Percentiles rank a stretch among this genome's conserved stretches.
Evolutionary conservation across 106 monocot genomes (phyloP).

Genomic region (Dioscorea alata): DNA sequence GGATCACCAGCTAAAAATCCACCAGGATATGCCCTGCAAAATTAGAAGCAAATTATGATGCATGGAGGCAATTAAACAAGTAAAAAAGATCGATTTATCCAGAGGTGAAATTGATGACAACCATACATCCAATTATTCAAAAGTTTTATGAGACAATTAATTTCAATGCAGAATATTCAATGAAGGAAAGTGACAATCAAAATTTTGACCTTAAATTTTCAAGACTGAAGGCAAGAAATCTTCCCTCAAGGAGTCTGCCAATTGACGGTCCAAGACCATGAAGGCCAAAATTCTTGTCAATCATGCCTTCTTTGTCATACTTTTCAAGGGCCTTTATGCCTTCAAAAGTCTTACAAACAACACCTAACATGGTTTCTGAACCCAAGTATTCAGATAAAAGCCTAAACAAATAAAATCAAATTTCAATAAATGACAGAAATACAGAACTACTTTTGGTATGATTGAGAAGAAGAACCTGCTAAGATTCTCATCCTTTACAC

Average conservation of each 20-base stretch:
- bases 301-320: constrained; percentile 57
- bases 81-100: neutral
- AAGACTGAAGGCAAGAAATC: constrained; percentile 77
- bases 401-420: constrained; percentile 19
- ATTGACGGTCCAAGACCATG: constrained; percentile 63
- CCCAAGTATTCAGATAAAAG: constrained; percentile 80
- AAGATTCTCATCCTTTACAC: constrained; percentile 70
- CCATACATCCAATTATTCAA: too few relatives aligned
- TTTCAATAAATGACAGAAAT: neutral
- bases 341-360: constrained; percentile 87
- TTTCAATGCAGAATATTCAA: neutral
- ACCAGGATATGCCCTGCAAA: constrained; percentile 72
- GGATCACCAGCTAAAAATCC: constrained; percentile 66
- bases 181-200: neutral
- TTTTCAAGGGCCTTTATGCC: constrained; percentile 74
- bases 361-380: constrained; percentile 73
- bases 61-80: neutral
- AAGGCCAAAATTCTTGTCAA: constrained; percentile 64
- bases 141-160: too few relatives aligned
- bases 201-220: constrained; percentile 67
- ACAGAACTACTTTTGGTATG: neutral
- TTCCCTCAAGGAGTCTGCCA: constrained; percentile 54
- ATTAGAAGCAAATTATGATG: neutral
- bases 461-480: constrained; percentile 54
- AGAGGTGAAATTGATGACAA: neutral